Percentiles rank a stretch among this genome's conserved stretches.
These are phyloP conservation scores for Hymenoscyphus repandus DNA, from an alignment of 2,329 filamentous ascomycete genomes.

Conservation along the genomic window DNA sequence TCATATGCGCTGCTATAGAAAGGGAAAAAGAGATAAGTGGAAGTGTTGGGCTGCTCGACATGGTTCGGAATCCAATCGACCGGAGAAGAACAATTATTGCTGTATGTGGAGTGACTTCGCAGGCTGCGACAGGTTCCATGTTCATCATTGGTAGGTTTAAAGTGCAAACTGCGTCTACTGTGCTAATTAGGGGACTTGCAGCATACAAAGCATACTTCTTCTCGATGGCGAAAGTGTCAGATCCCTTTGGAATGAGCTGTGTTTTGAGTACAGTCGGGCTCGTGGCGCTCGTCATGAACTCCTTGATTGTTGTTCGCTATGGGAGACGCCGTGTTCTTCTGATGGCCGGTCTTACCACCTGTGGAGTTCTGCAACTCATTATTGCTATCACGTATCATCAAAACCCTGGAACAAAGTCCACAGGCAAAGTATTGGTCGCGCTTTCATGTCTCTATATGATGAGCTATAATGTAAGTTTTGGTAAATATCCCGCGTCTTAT, in stretches of 20 bases:
- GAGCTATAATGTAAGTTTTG: conserved; percentile 19
- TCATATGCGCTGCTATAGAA: conserved; percentile 28
- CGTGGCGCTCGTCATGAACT: conserved; percentile 48
- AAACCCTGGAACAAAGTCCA: conserved; percentile 32
- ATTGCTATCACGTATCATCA: conserved; percentile 47
- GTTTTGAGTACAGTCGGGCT: conserved; percentile 49
- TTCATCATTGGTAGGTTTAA: conserved; percentile 44
- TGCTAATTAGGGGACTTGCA: conserved; percentile 19
- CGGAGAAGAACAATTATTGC: conserved; percentile 44
- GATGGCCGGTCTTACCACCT: conserved; percentile 44
- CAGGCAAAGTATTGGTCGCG: conserved; percentile 42
- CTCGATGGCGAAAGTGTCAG: conserved; percentile 49
- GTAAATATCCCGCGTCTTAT: no score
- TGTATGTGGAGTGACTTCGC: conserved; percentile 42
- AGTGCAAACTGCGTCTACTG: background rate
- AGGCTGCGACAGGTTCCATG: conserved; percentile 50
- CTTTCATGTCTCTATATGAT: conserved; percentile 33
- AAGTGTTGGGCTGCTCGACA: conserved; percentile 36
- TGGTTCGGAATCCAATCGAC: conserved; percentile 47
- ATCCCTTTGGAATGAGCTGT: conserved; percentile 51
- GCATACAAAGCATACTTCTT: conserved; percentile 55
- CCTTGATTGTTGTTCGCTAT: conserved; percentile 44
- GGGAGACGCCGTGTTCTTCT: conserved; percentile 50
- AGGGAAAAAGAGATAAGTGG: conserved; percentile 25
- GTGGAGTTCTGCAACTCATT: conserved; percentile 50